Base-by-base conservation (phyloP, 2,329 filamentous ascomycete species). In the Aspergillus sp. region DNA sequence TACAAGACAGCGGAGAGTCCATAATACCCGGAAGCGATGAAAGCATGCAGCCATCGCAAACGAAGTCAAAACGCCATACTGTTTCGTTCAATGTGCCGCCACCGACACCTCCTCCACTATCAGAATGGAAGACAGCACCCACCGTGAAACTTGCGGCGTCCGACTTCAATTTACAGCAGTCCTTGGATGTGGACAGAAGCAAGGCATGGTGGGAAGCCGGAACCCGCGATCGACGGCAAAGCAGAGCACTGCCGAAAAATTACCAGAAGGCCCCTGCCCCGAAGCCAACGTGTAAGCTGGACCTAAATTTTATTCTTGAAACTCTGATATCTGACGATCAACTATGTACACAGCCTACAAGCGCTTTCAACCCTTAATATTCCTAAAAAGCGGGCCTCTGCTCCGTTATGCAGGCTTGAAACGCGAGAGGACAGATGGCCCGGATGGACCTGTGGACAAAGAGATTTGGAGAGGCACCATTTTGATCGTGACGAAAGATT, bases 391-490 rank as follows among this genome's bases (percentile, higher is more conserved):
- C 68, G 95, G 95, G 0, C 95, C 95, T 5, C 78, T 99, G 20
- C 78, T 99, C 61, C 87, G 95, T 58, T 99, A 96, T 72, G 93
- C 89, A 55, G 95, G 96, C 18, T 85, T 96, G 85, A 96, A 74
- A 78, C 80, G 66, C 68, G 65, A 75, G 62, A 64, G 63, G 44
- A 66, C 71, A 52, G 62, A 72, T 57, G 64, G 68, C n/a, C 64
- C 70, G 15, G 66, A 70, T 49, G 72, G 72, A 0, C 63, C 68
- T 11, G 64, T 71, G 30, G 87, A 91, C 43, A 84, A 86, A 51
- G 91, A 96, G 66, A 86, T 93, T 18, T 99, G 95, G 95, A 86
- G 93, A 71, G 95, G 95, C 5, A 96, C 87, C 59, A 83, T 98
- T 56, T 92, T 99, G 91, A 96, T 99, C 66, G 92, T 99, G 20